A percentile compares a stretch with the other conserved stretches of the same genome.
These are phyloP conservation scores for Colletotrichum costaricense DNA, from an alignment of 2,329 filamentous ascomycete genomes.

Conservation along the genomic window DNA sequence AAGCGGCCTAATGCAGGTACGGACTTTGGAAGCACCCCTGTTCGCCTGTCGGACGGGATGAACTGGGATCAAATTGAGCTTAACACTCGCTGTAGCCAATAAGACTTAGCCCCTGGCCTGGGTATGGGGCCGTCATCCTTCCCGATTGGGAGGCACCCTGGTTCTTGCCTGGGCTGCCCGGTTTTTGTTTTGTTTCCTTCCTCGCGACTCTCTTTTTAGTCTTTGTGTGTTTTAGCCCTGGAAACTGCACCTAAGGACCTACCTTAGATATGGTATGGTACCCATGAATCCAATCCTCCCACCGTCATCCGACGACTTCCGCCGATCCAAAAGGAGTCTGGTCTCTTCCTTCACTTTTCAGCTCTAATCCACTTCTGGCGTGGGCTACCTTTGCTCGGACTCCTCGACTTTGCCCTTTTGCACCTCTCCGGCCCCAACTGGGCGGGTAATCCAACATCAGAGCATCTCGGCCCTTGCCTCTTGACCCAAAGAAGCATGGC, in stretches of 20 bases:
- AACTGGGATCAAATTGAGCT: conserved; percentile 15
- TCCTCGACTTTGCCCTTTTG: background rate
- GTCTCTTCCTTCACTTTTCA: background rate
- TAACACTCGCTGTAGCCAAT: conserved; percentile 17
- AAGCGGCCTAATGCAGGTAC: conserved; percentile 28
- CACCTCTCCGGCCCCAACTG: conserved; percentile 5
- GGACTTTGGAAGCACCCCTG: background rate
- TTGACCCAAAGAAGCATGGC: conserved; percentile 13
- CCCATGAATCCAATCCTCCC: background rate
- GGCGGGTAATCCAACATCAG: conserved; percentile 4
- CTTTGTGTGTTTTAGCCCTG: conserved; percentile 7
- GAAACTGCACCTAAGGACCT: background rate
- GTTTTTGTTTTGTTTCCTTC: conserved; percentile 19
- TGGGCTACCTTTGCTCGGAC: conserved; percentile 11
- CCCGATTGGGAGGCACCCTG: conserved; percentile 7
- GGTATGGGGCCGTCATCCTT: background rate
- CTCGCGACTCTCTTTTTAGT: background rate
- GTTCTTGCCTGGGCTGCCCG: background rate
- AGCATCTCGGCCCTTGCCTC: conserved; percentile 7
- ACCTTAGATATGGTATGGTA: too few relatives aligned
- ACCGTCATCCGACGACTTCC: conserved; percentile 22
- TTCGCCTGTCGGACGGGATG: conserved; percentile 13
- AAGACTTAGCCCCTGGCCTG: background rate
- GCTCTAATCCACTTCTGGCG: background rate
- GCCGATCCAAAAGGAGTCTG: conserved; percentile 3